Evolutionary conservation across 108 stramenopile genomes (phyloP), one percentile per base, ranked within the genome.

Genomic region (Cyclotella cryptica): DNA sequence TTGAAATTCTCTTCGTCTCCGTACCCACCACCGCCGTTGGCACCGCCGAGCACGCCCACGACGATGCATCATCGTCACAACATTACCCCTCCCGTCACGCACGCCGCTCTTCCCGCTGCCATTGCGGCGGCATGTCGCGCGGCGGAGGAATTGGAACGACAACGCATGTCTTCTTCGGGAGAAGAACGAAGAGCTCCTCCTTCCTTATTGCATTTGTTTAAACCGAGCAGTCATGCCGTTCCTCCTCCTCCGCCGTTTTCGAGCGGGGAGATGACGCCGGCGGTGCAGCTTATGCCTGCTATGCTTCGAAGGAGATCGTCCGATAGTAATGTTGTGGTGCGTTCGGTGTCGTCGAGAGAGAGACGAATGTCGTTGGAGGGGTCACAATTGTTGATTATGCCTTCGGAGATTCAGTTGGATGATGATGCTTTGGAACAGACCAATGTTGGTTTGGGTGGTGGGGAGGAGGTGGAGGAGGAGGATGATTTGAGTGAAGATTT

Each of bases 51-150:
- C 30, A 70, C 21, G 42, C 60, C 61, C 30, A 70, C 21, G 42
- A 43, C 61, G 46, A 17, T 46, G 15, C 26, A 51, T 6, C 60
- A 47, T 45, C 72, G 42, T 27, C 39, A 58, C 5, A 29, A 18
- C 28, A 15, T 22, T 30, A 63, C 41, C 15, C 22, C 46, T 29
- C 72, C 19, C 5, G n/a, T 74, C 18, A 69, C 79, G 1, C 79
- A 80, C 41, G 66, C 72, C 4, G 72, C 79, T 24, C 29, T 73
- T 17, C 67, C 79, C 41, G 79, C 72, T 12, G 79, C 72, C 3
- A 60, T 80, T 24, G 79, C 79, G n/a, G 79, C 79, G 10, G 79
- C 79, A 40, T 80, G 79, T 61, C 65, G 66, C 19, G 79, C 79
- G 39, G 79, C 67, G 24, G 79, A 80, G 27, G 79, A 80, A 17